Base-by-base conservation (phyloP, 192 early-diverging fungal genomes). In the Rhizophagus sp. region DNA sequence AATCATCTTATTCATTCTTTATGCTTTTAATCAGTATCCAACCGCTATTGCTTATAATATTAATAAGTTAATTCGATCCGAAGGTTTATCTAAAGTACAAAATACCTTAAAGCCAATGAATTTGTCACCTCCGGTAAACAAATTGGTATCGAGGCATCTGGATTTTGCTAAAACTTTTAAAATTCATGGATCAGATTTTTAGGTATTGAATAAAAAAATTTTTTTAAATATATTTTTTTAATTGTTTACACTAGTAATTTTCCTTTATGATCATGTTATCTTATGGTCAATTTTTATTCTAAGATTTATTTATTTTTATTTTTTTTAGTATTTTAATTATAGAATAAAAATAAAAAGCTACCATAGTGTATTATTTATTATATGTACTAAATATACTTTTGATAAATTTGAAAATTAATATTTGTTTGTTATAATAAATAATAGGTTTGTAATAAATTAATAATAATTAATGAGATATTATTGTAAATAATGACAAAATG, bases 1-100 rank as follows among this genome's bases (percentile, higher is more conserved):
- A 34, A 70, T n/a, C 36, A 12, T 15, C 44, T 72, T 17, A 52
- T 17, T 4, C 10, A 30, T 4, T 11, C 78, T 39, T 68, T 17
- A 61, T 22, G 19, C 30, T 15, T 22, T 41, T 36, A 22, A 27
- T 8, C 76, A 94, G 92, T 99, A 95, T 82, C 98, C 98, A 30
- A 95, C 94, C 25, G 92, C 93, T 8, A 91, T 99, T 30, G 91
- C 94, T n/a, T 84, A 89, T 70, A 92, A 91, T 67, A 77, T 99
- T 44, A 95, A 97, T 86, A 94, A 89, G 79, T 86, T 99, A 19
- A 95, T 99, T 74, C 85, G 90, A 64, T 88, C 84, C 62, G 95
- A 98, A 80, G 98, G 98, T 7, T 85, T 97, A 61, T 93, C 94
- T 73, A 99, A 98, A 82, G 94, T 99, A 47, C 92, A 94, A 76